These are phyloP conservation scores for Populus nigra DNA, from an alignment of 345 rosid genomes.

Conservation along the genomic window DNA sequence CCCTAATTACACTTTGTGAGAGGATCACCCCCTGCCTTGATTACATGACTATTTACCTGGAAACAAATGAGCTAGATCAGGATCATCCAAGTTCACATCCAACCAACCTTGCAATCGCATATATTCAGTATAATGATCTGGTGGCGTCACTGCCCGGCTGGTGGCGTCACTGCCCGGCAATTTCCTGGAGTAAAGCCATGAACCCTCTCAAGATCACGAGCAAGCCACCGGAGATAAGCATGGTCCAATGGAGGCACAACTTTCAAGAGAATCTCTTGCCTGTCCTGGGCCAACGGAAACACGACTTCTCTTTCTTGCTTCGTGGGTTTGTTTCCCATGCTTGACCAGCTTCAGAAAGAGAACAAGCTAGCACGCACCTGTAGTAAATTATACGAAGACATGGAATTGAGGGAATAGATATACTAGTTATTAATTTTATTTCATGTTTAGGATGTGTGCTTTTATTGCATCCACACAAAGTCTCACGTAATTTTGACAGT, in stretches of 20 bases:
- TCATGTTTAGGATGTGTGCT: neutral
- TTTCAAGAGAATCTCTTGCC: conserved; percentile 50
- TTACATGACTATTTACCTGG: conserved; percentile 26
- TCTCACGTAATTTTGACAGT: neutral
- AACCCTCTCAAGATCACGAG: conserved; percentile 68
- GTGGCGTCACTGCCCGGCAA: conserved; percentile 54
- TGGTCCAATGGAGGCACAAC: conserved; percentile 65
- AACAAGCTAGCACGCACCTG: neutral
- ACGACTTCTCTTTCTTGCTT: conserved; percentile 61
- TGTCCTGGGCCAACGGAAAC: conserved; percentile 42
- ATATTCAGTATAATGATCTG: conserved; percentile 59
- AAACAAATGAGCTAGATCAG: conserved; percentile 66
- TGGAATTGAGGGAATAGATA: no score
- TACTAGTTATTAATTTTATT: neutral
- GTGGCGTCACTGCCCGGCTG: conserved; percentile 54
- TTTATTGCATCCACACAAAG: neutral
- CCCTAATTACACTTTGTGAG: neutral
- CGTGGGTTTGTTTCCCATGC: conserved; percentile 1
- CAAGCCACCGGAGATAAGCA: conserved; percentile 64
- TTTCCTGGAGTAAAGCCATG: conserved; percentile 54
- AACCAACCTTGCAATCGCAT: conserved; percentile 65
- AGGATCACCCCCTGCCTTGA: neutral
- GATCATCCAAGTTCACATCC: conserved; percentile 73
- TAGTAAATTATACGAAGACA: neutral
- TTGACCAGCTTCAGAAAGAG: conserved; percentile 7